phyloP scores from a whole-genome alignment of 139 green algal species.

The Desmodesmus armatus region DNA sequence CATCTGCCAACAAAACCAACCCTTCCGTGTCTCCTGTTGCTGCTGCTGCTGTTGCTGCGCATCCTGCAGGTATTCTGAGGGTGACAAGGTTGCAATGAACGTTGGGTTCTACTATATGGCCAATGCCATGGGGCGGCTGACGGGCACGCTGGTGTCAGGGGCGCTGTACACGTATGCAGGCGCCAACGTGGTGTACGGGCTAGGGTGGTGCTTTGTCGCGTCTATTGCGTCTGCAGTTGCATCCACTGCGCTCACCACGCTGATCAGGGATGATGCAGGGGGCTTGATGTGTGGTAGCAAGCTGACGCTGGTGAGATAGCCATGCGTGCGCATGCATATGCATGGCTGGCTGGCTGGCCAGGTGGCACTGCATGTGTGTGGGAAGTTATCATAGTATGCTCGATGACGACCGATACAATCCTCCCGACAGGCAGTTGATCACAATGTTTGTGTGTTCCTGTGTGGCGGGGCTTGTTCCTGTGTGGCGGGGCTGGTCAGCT shows the following conservation, averaged over 20 bases:
- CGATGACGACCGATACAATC: too few relatives aligned
- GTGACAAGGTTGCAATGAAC: constrained; percentile 86
- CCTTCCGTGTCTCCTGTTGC: too few relatives aligned
- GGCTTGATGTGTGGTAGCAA: constrained; percentile 60
- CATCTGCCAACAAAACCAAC: too few relatives aligned
- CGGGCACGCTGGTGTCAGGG: constrained; percentile 79
- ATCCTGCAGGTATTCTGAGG: constrained; percentile 77
- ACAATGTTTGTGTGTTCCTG: too few relatives aligned
- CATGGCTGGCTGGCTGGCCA: too few relatives aligned
- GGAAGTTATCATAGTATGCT: too few relatives aligned
- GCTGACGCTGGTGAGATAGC: constrained; percentile 45
- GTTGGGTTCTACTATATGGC: constrained; percentile 92
- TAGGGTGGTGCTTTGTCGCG: constrained; percentile 84
- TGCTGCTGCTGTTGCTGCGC: too few relatives aligned
- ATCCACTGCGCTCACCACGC: constrained; percentile 51
- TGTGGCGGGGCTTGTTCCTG: too few relatives aligned
- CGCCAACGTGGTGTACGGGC: constrained; percentile 62
- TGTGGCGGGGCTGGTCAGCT: too few relatives aligned
- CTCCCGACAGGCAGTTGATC: too few relatives aligned
- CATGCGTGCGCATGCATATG: too few relatives aligned
- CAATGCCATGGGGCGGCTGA: constrained; percentile 84
- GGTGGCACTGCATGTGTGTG: too few relatives aligned
- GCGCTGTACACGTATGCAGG: constrained; percentile 83
- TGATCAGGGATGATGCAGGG: constrained; percentile 65
- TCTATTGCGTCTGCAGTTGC: constrained; percentile 69